Conservation (phyloP, 2,329 filamentous ascomycete species). For the Cryphonectria radicalis region DNA sequence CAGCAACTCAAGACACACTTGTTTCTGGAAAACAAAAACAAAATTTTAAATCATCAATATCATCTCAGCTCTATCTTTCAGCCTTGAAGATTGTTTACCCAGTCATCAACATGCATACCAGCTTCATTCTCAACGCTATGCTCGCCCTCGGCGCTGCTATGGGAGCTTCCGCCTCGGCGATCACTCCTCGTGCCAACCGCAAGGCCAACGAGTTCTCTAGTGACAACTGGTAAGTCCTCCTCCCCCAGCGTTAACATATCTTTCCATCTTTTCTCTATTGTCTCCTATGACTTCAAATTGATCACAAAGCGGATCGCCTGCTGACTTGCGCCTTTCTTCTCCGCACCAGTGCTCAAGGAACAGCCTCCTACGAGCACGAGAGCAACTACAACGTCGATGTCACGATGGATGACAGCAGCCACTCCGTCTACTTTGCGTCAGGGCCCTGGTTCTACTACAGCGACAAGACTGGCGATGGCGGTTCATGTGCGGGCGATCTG, state of each 20-base stretch:
- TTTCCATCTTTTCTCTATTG: neutral
- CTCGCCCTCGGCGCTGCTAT: neutral
- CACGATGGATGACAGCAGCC: constrained; percentile 12
- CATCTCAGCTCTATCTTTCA: neutral
- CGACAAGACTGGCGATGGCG: constrained; percentile 1
- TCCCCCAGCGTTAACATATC: neutral
- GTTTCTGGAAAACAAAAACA: neutral
- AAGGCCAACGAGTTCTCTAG: constrained; percentile 2
- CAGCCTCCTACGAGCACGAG: neutral
- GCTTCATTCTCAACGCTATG: neutral
- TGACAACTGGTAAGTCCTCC: neutral
- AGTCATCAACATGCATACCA: neutral
- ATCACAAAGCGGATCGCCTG: neutral
- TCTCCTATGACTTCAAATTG: neutral
- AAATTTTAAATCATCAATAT: neutral
- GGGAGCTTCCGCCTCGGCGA: neutral
- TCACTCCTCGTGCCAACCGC: neutral
- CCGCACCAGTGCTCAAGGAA: neutral
- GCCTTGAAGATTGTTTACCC: neutral
- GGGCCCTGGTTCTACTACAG: constrained; percentile 1
- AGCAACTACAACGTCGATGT: constrained; percentile 2
- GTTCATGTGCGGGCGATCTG: neutral
- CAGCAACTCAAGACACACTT: neutral
- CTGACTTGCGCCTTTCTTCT: neutral
- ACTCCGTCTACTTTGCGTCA: constrained; percentile 2